Percentiles rank a stretch among this genome's conserved stretches.
Evolutionary conservation across 495 filamentous ascomycete genomes (phyloP).

Genomic region (Astrothelium subdiscretum): DNA sequence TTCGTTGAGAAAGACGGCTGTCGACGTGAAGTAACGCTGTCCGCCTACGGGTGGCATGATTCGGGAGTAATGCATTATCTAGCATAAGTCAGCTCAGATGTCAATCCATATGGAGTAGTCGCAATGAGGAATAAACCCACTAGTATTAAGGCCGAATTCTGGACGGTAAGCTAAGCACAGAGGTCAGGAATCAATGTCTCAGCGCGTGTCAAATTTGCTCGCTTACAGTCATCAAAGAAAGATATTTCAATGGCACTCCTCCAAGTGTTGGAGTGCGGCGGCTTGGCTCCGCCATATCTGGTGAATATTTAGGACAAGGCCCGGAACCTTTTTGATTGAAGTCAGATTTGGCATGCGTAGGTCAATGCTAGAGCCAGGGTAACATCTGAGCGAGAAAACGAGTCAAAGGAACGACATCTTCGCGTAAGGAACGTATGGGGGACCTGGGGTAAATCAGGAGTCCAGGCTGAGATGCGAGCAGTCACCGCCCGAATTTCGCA

Average conservation of each 20-base stretch:
- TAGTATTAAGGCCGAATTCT: slow-evolving; percentile 69
- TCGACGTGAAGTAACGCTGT: slow-evolving; percentile 84
- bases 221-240: slow-evolving; percentile 67
- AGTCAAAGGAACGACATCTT: neutral
- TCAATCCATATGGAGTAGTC: slow-evolving; percentile 1
- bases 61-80: slow-evolving; percentile 88
- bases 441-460: neutral
- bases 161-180: slow-evolving; percentile 52
- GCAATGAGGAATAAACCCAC: slow-evolving; percentile 30
- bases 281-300: neutral
- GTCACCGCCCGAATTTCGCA: neutral
- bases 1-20: slow-evolving; percentile 89
- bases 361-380: neutral
- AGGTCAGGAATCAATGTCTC: neutral
- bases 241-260: slow-evolving; percentile 62
- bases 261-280: slow-evolving; percentile 9
- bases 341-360: neutral
- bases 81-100: slow-evolving; percentile 11
- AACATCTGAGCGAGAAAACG: neutral
- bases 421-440: neutral
- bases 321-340: neutral
- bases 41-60: slow-evolving; percentile 74
- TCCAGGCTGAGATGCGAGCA: neutral
- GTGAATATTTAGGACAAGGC: neutral
- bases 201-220: neutral